Base-by-base conservation (phyloP, 352 stramenopile species). In the Phytophthora kernoviae region DNA sequence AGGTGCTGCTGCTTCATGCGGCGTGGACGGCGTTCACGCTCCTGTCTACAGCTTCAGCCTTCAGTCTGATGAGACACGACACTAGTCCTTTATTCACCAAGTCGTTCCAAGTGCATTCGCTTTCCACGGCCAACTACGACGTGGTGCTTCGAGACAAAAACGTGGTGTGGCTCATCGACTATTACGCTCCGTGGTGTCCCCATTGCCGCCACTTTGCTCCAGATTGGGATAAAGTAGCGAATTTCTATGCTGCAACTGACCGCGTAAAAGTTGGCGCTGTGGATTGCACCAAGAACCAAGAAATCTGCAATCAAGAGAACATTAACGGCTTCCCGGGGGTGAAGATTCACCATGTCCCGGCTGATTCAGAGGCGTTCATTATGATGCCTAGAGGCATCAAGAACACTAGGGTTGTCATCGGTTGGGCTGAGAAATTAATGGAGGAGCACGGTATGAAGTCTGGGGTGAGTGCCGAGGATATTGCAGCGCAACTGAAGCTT, bases 161-260 rank as follows among this genome's bases (percentile, higher is more conserved):
- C 58, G 72, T 70, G 1, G 79, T 91, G 21, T 94, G 84, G 84
- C 45, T 93, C 37, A 73, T 96, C 24, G 84, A 96, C 58, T 96
- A 92, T 57, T 96, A 96, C 65, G 76, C 87, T 34, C 83, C 87
- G 7, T 94, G 84, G 87, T 96, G 87, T 56, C 81, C 81, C 21
- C 87, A 96, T 59, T 96, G 85, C 58, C 77, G 78, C 52, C 50
- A 88, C 26, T 91, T 96, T 37, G 87, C 87, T 41, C 84, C 87
- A 5, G 72, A 86, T 42, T 84, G 75, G 68, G 87, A 94, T 40
- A 82, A 79, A 45, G 65, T 94, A 20, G 81, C 79, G 18, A 74
- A 68, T 7, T 88, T 93, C 34, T 93, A 94, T 49, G 74, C 69
- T 15, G 70, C 76, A 14, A 79, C 70, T 14, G 61, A 75, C 24